These are phyloP conservation scores for Chrysoporthe cubensis DNA, from an alignment of 2,329 filamentous ascomycete species.

Conservation along the genomic window DNA sequence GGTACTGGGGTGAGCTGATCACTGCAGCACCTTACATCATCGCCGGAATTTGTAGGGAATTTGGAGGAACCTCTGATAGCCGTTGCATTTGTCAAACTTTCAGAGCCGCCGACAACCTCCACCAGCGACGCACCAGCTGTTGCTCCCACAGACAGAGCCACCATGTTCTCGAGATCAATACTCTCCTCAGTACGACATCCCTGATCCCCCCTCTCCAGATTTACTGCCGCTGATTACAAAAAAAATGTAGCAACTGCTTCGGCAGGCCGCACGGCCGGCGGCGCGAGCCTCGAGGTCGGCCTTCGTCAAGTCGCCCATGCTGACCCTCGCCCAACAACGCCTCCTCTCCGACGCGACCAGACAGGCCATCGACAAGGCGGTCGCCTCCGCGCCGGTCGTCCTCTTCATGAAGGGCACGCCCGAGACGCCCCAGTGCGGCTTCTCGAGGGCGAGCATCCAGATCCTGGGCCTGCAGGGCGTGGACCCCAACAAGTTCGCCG, in stretches of 20 bases:
- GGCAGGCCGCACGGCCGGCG: slow-evolving; percentile 21
- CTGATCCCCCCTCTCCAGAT: neutral
- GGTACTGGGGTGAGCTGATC: neutral
- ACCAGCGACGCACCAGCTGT: neutral
- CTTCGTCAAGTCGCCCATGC: slow-evolving; percentile 26
- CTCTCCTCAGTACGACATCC: slow-evolving; percentile 24
- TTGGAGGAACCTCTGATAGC: slow-evolving; percentile 13
- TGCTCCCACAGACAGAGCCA: slow-evolving; percentile 13
- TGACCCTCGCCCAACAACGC: slow-evolving; percentile 43
- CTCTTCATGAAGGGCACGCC: slow-evolving; percentile 94
- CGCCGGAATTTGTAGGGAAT: neutral
- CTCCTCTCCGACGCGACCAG: slow-evolving; percentile 80
- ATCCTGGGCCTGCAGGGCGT: slow-evolving; percentile 94
- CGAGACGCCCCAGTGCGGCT: slow-evolving; percentile 80
- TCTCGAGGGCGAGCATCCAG: slow-evolving; percentile 93
- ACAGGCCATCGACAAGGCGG: slow-evolving; percentile 86
- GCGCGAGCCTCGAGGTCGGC: slow-evolving; percentile 20
- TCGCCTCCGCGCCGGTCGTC: slow-evolving; percentile 86
- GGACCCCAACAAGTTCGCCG: slow-evolving; percentile 94
- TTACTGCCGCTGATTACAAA: neutral
- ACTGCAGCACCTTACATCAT: slow-evolving; percentile 8
- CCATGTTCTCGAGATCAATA: slow-evolving; percentile 28
- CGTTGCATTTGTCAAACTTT: slow-evolving; percentile 23
- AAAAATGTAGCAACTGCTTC: slow-evolving; percentile 26
- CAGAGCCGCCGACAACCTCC: neutral